Base-by-base conservation (phyloP, 2,329 filamentous ascomycete species). In the Xylariaceae sp. region DNA sequence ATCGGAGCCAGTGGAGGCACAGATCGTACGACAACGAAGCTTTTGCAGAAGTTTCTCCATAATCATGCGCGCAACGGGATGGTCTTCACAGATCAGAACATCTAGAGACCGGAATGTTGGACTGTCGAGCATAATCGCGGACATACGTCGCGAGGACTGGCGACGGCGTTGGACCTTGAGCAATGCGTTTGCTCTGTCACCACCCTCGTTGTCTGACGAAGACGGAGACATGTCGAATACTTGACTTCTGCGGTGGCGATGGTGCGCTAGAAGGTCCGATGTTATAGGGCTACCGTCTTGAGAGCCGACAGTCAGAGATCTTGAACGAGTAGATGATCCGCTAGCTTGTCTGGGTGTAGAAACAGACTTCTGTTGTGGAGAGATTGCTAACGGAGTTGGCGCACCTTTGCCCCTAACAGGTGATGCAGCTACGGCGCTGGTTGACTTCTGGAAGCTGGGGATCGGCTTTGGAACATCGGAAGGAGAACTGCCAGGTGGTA, bases 41-140 rank as follows among this genome's bases (percentile, higher is more conserved):
- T 97, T 99, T 73, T 99, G 94, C 55, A 99, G 82, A 6, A 99
- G 78, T 68, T 96, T 94, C 72, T 99, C 94, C 93, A 99, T 97
- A n/a, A 99, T 93, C 78, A 99, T 87, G 18, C 93, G 85, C 4
- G 94, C 96, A 3, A 99, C 93, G 0, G 94, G 94, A 72, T 99
- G 94, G 69, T 99, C 94, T 75, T 99, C 94, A 72, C 94, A 97
- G 55, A 99, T 96, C 55, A 99, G 80, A 4, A 99, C 89, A 73
- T 99, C 94, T 55, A 99, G 76, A 1, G 94, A 92, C 35, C 94
- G 84, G 75, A 97, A 99, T 42, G 87, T 83, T 2, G 94, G 94
- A 56, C 93, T 92, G 47, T 88, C 83, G 44, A 96, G 80, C 54
- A 88, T 92, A 69, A 97, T 92, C 69, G 96, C 92, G 0, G 94